Evolutionary conservation across 2,329 filamentous ascomycete genomes (phyloP), one percentile per base, ranked within the genome.

Genomic region (Aspergillus novofumigatus): DNA sequence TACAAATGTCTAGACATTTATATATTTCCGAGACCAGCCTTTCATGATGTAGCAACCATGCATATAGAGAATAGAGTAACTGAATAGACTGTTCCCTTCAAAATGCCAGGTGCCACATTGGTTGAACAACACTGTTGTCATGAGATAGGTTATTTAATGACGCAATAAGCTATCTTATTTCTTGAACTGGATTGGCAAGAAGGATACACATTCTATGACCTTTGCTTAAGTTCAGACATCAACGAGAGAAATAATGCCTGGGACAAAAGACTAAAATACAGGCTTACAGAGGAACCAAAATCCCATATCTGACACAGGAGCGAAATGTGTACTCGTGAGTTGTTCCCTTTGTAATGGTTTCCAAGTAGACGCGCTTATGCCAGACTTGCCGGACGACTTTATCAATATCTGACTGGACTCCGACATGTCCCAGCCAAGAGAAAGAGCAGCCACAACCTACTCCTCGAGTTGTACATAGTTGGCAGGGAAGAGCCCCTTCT

Each of bases 401-500:
- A 38, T 38, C 32, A 38, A 38, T 14, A 17, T 17, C 14, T 8
- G 32, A 3, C 32, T 6, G 14, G 32, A 38, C 32, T 17, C 32
- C 32, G 3, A 38, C 14, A 17, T 8, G 32, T 21, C 10, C 41
- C 41, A 44, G 4, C n/a, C 7, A 44, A 44, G 44, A 47, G 21
- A 47, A 14, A 47, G 21, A 14, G 21, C 44, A 23, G 8, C 14
- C 11, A 14, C 21, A 7, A 47, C 5, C 44, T 47, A 47, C 44
- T 47, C 21, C 21, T 23, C 44, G 11, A 47, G 64, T 59, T 77
- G 69, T 25, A 80, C 78, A 59, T 81, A 81, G 62, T 79, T 80
- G n/a, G 78, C 76, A 9, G 78, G 78, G 84, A 99, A 99, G 49
- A 99, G 82, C 60, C 94, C 94, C 29, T 84, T 83, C 57, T 87